These are phyloP conservation scores for Racocetra persica DNA, from an alignment of 371 early-diverging fungal genomes.

Conservation along the genomic window DNA sequence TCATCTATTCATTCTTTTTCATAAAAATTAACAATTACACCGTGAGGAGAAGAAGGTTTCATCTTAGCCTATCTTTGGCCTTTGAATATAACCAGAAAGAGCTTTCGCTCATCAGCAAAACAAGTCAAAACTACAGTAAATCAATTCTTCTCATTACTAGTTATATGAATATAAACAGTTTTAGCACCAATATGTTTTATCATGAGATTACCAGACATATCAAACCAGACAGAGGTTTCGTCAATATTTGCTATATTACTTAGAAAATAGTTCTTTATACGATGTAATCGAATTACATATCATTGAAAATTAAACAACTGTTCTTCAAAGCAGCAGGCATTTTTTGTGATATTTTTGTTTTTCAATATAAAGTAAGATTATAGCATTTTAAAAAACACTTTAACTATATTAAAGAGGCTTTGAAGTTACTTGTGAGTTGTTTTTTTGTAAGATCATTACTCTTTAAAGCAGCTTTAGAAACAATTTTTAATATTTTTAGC, in stretches of 20 bases:
- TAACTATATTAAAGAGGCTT: too few relatives aligned
- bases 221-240: neutral
- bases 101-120: neutral
- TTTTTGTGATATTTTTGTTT: neutral
- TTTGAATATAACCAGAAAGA: neutral
- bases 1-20: neutral
- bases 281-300: neutral
- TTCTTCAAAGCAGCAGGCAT: neutral
- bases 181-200: neutral
- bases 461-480: too few relatives aligned
- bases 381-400: too few relatives aligned
- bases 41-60: neutral
- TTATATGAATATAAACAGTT: conserved; percentile 15
- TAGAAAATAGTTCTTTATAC: neutral
- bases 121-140: conserved; percentile 16
- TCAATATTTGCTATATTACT: neutral
- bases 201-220: neutral
- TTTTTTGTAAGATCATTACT: too few relatives aligned
- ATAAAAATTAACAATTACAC: neutral
- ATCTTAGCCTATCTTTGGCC: neutral
- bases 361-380: neutral
- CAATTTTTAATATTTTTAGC: too few relatives aligned
- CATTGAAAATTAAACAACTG: neutral
- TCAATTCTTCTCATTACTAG: conserved; percentile 22
- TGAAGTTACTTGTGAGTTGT: too few relatives aligned